These are phyloP conservation scores for Solanum ossicruentum DNA, from an alignment of 257 asterid species.

Conservation along the genomic window DNA sequence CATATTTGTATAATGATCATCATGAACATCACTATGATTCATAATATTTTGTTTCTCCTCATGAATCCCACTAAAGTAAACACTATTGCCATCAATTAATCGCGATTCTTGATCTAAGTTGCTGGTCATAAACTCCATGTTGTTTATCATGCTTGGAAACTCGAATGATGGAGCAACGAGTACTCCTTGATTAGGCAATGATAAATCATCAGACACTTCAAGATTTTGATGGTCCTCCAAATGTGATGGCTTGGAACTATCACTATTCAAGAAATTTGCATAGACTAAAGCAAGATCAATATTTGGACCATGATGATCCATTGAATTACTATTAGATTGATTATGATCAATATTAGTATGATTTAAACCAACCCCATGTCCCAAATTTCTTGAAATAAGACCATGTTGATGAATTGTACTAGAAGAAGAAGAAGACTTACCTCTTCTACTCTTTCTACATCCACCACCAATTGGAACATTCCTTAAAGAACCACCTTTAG, in stretches of 20 bases:
- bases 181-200: background rate
- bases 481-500: slow-evolving; percentile 74
- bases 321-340: background rate
- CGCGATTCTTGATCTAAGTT: background rate
- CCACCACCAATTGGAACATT: slow-evolving; percentile 77
- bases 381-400: background rate
- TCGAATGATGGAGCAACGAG: background rate
- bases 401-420: background rate
- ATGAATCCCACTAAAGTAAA: slow-evolving; percentile 9
- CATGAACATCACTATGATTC: background rate
- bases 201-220: background rate
- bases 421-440: background rate
- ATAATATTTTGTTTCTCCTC: background rate
- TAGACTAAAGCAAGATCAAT: slow-evolving; percentile 62
- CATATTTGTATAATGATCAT: background rate
- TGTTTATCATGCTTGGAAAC: slow-evolving; percentile 2
- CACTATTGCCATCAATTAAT: background rate
- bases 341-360: background rate
- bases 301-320: background rate
- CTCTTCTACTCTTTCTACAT: slow-evolving; percentile 21
- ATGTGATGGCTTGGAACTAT: slow-evolving; percentile 3
- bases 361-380: background rate
- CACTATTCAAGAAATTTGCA: slow-evolving; percentile 42
- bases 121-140: background rate
- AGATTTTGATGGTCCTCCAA: background rate